Conservation (phyloP, 768 basidiomycete genomes). For the Panaeolus papilionaceus region DNA sequence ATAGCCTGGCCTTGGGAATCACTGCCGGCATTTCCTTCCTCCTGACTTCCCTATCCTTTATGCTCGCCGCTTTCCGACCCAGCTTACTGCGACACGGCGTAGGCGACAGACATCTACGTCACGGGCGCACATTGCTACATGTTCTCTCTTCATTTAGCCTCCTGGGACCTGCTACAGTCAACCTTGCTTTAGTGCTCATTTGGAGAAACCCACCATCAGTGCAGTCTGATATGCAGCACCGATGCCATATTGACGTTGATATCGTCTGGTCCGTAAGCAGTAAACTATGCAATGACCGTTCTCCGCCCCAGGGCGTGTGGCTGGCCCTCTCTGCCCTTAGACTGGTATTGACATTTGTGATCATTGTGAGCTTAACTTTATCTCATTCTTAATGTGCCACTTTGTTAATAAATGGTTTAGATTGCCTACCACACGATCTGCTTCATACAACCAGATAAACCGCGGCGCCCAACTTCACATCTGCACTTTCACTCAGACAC, state of each 20-base stretch:
- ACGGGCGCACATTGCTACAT: slow-evolving; percentile 40
- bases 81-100: slow-evolving; percentile 40
- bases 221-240: slow-evolving; percentile 39
- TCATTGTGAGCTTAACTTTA: slow-evolving; percentile 52
- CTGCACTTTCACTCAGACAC: slow-evolving; percentile 29
- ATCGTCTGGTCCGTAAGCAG: slow-evolving; percentile 61
- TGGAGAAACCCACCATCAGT: slow-evolving; percentile 39
- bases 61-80: slow-evolving; percentile 47
- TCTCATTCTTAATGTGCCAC: not conserved
- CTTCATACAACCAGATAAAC: slow-evolving; percentile 20
- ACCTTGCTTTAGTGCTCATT: slow-evolving; percentile 52
- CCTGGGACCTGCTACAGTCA: slow-evolving; percentile 58
- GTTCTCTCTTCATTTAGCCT: slow-evolving; percentile 53
- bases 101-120: slow-evolving; percentile 37
- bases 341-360: slow-evolving; percentile 53
- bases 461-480: slow-evolving; percentile 24
- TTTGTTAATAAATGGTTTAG: slow-evolving; percentile 18
- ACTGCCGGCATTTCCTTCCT: slow-evolving; percentile 48
- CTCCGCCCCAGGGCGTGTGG: slow-evolving; percentile 60
- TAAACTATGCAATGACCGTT: slow-evolving; percentile 32
- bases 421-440: slow-evolving; percentile 27
- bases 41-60: slow-evolving; percentile 41
- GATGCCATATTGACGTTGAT: slow-evolving; percentile 72
- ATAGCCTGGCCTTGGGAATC: slow-evolving; percentile 56
- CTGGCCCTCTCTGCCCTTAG: slow-evolving; percentile 58